Evolutionary conservation across 352 stramenopile species (phyloP), one percentile per base, ranked within the genome.

Genomic region (Phytophthora melonis): DNA sequence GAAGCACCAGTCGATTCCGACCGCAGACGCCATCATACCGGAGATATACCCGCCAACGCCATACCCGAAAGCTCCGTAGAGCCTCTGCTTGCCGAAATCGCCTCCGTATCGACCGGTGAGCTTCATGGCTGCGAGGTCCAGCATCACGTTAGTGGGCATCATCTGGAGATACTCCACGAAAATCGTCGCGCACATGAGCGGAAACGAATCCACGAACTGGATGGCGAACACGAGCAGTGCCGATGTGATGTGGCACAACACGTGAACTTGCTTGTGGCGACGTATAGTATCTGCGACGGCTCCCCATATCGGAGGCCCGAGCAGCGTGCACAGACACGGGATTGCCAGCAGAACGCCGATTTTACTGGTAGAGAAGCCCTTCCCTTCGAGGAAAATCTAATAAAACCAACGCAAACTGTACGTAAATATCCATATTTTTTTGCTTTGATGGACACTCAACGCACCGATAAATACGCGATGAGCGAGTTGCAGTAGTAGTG

Each of bases 31-130:
- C 39, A 89, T 66, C 50, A 82, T 60, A 5, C 81, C 81, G 0
- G 75, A 77, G 0, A 88, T 59, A 57, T 89, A 91, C 5, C 81
- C 81, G 41, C 75, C 75, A 16, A 81, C 64, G 7, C 83, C 83
- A 58, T 87, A 91, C 9, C 81, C 83, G 18, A 88, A 75, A 3
- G 81, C 80, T 3, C 79, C 83, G 50, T 86, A 89, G 13, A 91
- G 63, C 1, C 83, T 70, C 66, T 91, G 81, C 69, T 89, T 88
- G 55, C 83, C 83, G 41, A 89, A 91, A 54, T 89, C 83, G 19
- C 79, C 81, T 23, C 78, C 80, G 43, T 80, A 62, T 19, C 79
- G 77, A 62, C 63, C 54, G 14, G 82, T 77, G 55, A 88, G 74
- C 30, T 81, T 77, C 58, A 89, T 77, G 2, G 85, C 76, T 10